These are phyloP conservation scores for Trichoderma sp. DNA, from an alignment of 2,329 filamentous ascomycete species.

Conservation along the genomic window DNA sequence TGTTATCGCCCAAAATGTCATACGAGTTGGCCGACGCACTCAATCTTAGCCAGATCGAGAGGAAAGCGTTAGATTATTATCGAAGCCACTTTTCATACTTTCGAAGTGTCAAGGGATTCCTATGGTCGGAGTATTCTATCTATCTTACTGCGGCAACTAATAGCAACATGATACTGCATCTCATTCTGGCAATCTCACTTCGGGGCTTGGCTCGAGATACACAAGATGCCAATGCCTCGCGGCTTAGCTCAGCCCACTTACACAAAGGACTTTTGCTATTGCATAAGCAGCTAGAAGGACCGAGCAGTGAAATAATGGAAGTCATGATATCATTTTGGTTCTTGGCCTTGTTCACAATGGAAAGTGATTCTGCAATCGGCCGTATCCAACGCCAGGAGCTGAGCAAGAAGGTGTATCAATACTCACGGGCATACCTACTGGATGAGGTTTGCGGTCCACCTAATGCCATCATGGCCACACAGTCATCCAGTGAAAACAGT, in stretches of 20 bases:
- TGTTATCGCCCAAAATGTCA: background rate
- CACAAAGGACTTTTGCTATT: background rate
- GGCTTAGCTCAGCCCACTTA: background rate
- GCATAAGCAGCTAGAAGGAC: background rate
- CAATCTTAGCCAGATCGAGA: background rate
- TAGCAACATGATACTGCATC: background rate
- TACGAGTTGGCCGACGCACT: background rate
- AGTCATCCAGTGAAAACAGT: background rate
- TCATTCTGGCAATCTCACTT: background rate
- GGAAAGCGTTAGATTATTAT: background rate
- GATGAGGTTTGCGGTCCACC: background rate
- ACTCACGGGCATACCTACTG: background rate
- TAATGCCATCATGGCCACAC: background rate
- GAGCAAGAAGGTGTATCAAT: background rate
- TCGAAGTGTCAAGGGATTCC: background rate
- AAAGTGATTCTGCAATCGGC: background rate
- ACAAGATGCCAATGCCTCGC: background rate
- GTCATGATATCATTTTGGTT: constrained; percentile 3
- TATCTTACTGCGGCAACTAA: background rate
- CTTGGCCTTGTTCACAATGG: background rate
- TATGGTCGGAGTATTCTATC: background rate
- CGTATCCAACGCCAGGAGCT: background rate
- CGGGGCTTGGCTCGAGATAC: background rate
- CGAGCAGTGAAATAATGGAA: background rate
- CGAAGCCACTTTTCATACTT: background rate